Evolutionary conservation across 2,329 filamentous ascomycete species (phyloP), one percentile per base, ranked within the genome.

Genomic region (Leptographium lundbergii): DNA sequence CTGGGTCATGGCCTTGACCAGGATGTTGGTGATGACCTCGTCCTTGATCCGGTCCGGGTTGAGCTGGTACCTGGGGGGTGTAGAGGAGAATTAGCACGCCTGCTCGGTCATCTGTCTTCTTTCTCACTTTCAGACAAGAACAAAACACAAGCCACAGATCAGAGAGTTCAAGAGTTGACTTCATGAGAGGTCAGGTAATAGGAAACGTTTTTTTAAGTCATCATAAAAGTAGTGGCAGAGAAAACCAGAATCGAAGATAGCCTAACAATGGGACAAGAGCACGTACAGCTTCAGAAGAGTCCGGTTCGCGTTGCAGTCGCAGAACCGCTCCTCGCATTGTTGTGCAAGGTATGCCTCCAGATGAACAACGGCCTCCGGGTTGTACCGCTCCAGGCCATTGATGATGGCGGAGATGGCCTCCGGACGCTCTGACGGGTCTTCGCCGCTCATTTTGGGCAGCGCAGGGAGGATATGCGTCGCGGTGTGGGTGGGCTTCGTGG

Each of bases 1-100:
- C 77, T 96, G 89, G 67, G 92, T 96, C 72, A 99, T 86, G 66
- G 91, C 83, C 81, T 97, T 99, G 80, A 95, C 91, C 73, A 99
- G 90, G 77, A 97, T 88, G 82, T 97, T 97, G 80, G 94, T 97
- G 74, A 94, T 91, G 70, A 92, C 90, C 75, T 99, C 94, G 71
- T 96, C 89, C 79, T 94, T 92, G 71, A 91, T 86, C 67, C 96
- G 89, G 79, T 97, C 91, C 57, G 94, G 94, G 84, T 99, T 99
- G 78, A 99, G 96, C 79, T 99, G 95, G 82, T 99, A 99, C 65
- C 94, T 99, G 67, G 62, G 22, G 6, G 13, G 25, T 3, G 24
- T n/a, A 29, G 17, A 29, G 14, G 14, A 27, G 48, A 22, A 25
- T 25, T 13, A 29, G 24, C 52, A 39, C n/a, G 7, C n/a, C 11